Evolutionary conservation across 106 monocot species (phyloP).

Genomic region (Allium cepa): DNA sequence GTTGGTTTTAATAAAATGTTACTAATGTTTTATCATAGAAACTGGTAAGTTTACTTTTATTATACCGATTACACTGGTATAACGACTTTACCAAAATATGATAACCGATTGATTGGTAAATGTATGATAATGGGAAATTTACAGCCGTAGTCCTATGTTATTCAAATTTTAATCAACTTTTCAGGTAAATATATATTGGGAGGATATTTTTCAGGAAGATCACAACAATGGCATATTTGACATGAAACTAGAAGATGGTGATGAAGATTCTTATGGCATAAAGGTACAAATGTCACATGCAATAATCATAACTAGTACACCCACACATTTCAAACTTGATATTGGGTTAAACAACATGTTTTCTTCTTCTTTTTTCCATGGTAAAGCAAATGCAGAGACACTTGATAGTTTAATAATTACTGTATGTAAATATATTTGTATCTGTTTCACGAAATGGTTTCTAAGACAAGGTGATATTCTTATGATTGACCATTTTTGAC

Average conservation of each 20-base stretch:
- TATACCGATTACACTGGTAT: no score
- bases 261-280: slow-evolving; percentile 17
- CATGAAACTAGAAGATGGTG: slow-evolving; percentile 73
- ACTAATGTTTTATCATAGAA: no score
- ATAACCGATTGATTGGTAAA: no score
- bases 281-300: slow-evolving; percentile 23
- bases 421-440: slow-evolving; percentile 66
- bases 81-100: no score
- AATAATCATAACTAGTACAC: not conserved
- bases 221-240: slow-evolving; percentile 80
- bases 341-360: no score
- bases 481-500: no score
- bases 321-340: no score
- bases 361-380: slow-evolving; percentile 1
- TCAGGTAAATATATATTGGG: slow-evolving; percentile 83
- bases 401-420: slow-evolving; percentile 79
- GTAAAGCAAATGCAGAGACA: slow-evolving; percentile 41
- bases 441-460: slow-evolving; percentile 1
- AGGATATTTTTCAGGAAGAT: slow-evolving; percentile 64
- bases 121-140: no score
- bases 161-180: not conserved
- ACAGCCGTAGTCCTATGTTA: no score
- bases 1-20: no score
- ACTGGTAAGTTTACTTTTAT: no score
- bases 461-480: not conserved